phyloP scores from a whole-genome alignment of 495 filamentous ascomycete species.

The Hypoxylon lienhwacheense region DNA sequence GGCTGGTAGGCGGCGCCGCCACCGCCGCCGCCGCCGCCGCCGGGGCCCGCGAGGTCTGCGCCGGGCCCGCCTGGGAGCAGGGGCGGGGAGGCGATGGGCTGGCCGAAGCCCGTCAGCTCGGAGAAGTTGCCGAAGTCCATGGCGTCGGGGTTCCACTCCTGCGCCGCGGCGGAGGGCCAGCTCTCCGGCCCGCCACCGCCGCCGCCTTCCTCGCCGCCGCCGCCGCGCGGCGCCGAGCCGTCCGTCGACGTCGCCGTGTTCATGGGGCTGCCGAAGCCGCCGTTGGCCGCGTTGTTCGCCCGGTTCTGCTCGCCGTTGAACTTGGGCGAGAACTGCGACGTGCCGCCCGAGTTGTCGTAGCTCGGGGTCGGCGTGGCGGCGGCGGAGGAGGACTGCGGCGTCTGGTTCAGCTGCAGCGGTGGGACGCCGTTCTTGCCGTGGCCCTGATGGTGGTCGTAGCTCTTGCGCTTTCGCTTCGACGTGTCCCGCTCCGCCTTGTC shows the following conservation, averaged over 20 bases:
- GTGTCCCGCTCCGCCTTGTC: slow-evolving; percentile 87
- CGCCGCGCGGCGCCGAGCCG: slow-evolving; percentile 30
- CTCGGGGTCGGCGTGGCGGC: slow-evolving; percentile 37
- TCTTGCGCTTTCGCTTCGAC: slow-evolving; percentile 80
- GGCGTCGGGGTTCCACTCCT: slow-evolving; percentile 33
- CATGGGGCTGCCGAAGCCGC: slow-evolving; percentile 43
- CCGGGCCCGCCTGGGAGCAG: no score
- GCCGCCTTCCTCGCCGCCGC: slow-evolving; percentile 30
- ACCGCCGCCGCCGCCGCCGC: slow-evolving; percentile 11
- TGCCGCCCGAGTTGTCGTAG: slow-evolving; percentile 36
- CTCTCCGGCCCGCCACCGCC: slow-evolving; percentile 21
- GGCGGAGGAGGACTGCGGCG: slow-evolving; percentile 27
- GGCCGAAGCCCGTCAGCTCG: slow-evolving; percentile 52
- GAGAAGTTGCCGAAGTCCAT: slow-evolving; percentile 51
- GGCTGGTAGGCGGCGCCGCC: slow-evolving; percentile 65
- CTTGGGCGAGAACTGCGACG: slow-evolving; percentile 46
- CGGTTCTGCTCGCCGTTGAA: slow-evolving; percentile 45
- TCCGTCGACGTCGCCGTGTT: slow-evolving; percentile 35
- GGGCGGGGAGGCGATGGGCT: slow-evolving; percentile 47
- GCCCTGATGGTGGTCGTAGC: slow-evolving; percentile 46
- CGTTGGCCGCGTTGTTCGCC: slow-evolving; percentile 34
- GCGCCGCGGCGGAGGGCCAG: slow-evolving; percentile 24
- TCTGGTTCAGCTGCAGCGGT: slow-evolving; percentile 16
- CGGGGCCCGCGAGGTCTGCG: slow-evolving; percentile 14
- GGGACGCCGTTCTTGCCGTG: slow-evolving; percentile 22